Evolutionary conservation across 768 basidiomycete species (phyloP).

Genomic region (Psilocybe tampanensis): DNA sequence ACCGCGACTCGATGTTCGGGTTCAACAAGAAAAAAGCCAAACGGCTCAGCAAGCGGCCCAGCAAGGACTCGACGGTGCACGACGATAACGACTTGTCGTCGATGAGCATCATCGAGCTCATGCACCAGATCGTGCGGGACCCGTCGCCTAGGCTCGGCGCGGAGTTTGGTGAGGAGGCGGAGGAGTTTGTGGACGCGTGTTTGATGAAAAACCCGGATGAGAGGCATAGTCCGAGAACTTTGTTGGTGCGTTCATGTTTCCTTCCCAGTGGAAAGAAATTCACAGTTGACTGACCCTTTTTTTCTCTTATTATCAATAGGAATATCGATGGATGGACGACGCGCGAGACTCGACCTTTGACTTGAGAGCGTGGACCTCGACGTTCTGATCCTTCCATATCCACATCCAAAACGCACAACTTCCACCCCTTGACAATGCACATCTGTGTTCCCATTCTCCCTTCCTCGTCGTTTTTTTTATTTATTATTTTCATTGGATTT

Average conservation of each 20-base stretch:
- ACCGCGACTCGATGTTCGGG: conserved; percentile 32
- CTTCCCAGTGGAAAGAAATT: neutral
- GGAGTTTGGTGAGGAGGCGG: conserved; percentile 69
- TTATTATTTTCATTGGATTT: no score
- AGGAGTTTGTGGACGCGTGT: conserved; percentile 88
- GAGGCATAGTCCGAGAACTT: conserved; percentile 83
- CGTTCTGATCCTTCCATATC: conserved; percentile 44
- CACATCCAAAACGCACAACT: neutral
- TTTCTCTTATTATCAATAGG: conserved; percentile 38
- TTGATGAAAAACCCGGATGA: conserved; percentile 86
- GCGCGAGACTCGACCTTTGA: conserved; percentile 65
- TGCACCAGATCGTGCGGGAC: conserved; percentile 99
- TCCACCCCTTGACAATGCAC: neutral
- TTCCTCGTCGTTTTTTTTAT: no score
- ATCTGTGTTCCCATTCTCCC: no score
- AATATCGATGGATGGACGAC: conserved; percentile 72
- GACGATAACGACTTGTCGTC: conserved; percentile 81
- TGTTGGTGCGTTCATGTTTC: conserved; percentile 57
- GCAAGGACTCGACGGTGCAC: conserved; percentile 60
- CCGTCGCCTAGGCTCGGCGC: conserved; percentile 86
- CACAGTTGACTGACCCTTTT: neutral
- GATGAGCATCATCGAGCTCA: conserved; percentile 95
- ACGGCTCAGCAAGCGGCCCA: conserved; percentile 82
- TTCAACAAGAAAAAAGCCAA: conserved; percentile 50
- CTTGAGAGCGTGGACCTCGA: conserved; percentile 77